phyloP scores from a whole-genome alignment of 2,329 filamentous ascomycete species.

The Aspergillus novofumigatus region DNA sequence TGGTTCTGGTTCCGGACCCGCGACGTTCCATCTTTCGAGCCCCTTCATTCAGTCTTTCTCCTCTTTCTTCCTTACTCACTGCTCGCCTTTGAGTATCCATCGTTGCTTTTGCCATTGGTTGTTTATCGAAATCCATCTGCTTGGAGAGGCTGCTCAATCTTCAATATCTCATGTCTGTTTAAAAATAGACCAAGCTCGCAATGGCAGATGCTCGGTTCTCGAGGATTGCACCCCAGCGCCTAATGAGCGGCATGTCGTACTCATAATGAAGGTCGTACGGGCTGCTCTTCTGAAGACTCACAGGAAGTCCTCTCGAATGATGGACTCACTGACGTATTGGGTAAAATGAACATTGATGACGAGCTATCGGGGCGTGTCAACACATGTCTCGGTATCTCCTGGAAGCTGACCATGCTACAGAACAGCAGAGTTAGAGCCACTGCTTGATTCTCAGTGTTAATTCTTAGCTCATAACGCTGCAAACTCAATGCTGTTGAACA shows the following conservation, averaged over 20 bases:
- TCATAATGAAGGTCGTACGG: not conserved
- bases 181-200: not conserved
- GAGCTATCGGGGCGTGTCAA: not conserved
- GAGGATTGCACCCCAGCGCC: not conserved
- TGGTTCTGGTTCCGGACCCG: slow-evolving; percentile 18
- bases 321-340: not conserved
- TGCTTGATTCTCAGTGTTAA: not conserved
- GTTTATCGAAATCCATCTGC: not conserved
- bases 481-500: not conserved
- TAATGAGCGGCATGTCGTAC: not conserved
- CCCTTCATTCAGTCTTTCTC: slow-evolving; percentile 2
- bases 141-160: not conserved
- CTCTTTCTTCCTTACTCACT: not conserved
- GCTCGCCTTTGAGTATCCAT: not conserved
- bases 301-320: not conserved
- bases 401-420: not conserved
- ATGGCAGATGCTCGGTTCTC: not conserved
- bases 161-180: not conserved
- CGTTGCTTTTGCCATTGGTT: not conserved
- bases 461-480: not conserved
- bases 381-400: not conserved
- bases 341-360: not conserved
- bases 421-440: not conserved
- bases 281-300: not conserved
- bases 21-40: slow-evolving; percentile 6